phyloP scores from a whole-genome alignment of 371 early-diverging fungal genomes.

The Syncephalis fuscata region DNA sequence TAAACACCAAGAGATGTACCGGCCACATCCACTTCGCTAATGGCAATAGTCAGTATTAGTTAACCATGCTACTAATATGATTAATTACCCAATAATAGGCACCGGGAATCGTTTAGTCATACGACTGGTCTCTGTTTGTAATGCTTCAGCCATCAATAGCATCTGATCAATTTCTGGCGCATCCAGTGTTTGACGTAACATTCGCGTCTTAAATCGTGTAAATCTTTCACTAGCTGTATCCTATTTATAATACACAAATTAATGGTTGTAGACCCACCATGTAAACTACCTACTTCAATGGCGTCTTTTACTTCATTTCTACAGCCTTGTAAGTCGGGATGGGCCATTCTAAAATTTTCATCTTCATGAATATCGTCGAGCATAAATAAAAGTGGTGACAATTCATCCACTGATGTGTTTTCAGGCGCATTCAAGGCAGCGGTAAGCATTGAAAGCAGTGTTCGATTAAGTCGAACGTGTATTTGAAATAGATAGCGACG shows the following conservation, averaged over 20 bases:
- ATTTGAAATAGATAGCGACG: not conserved
- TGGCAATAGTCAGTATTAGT: too few relatives aligned
- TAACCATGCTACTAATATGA: too few relatives aligned
- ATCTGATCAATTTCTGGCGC: not conserved
- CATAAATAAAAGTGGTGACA: constrained; percentile 7
- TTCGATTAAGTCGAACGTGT: not conserved
- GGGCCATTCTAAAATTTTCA: constrained; percentile 21
- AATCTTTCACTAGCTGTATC: too few relatives aligned
- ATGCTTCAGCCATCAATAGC: not conserved
- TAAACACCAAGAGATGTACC: too few relatives aligned
- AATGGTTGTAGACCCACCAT: not conserved
- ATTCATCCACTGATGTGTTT: constrained; percentile 2
- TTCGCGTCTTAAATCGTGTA: not conserved
- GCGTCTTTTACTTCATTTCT: constrained; percentile 20
- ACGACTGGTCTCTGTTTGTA: too few relatives aligned
- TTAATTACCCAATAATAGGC: too few relatives aligned
- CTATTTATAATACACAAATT: not conserved
- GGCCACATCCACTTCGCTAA: too few relatives aligned
- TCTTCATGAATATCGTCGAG: constrained; percentile 29
- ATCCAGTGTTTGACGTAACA: not conserved
- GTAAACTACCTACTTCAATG: constrained; percentile 17
- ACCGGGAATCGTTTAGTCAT: too few relatives aligned
- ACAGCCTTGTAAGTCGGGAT: constrained; percentile 17
- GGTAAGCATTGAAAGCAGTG: not conserved
- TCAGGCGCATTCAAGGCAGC: constrained; percentile 2